Evolutionary conservation across 108 stramenopile species (phyloP).

Genomic region (Cyclotella sp.): DNA sequence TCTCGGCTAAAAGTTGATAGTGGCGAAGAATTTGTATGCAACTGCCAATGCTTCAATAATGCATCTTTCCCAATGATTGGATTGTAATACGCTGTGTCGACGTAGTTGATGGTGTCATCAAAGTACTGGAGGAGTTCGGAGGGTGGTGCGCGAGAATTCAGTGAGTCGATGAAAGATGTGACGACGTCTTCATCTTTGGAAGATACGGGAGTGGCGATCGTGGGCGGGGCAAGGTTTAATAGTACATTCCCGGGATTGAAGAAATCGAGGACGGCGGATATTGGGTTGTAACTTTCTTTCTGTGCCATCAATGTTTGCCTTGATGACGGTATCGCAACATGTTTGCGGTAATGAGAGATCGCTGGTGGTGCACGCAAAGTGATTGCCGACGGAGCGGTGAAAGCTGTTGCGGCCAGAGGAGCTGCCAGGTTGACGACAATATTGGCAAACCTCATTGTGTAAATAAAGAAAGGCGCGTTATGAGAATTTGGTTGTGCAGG

Average conservation of each 20-base stretch:
- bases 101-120: slow-evolving; percentile 24
- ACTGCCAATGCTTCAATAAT: slow-evolving; percentile 27
- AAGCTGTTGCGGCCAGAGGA: neutral
- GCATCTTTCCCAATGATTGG: slow-evolving; percentile 38
- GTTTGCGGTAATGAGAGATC: neutral
- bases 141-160: slow-evolving; percentile 30
- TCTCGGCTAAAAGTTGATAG: slow-evolving; percentile 28
- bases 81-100: slow-evolving; percentile 44
- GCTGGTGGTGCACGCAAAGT: neutral
- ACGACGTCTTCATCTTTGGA: slow-evolving; percentile 23
- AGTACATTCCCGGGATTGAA: slow-evolving; percentile 7
- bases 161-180: slow-evolving; percentile 29
- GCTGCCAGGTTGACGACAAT: neutral
- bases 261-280: slow-evolving; percentile 13
- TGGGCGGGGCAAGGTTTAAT: neutral
- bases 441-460: neutral
- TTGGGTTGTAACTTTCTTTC: slow-evolving; percentile 4
- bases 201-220: neutral
- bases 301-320: neutral
- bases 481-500: neutral
- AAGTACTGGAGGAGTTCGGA: slow-evolving; percentile 26
- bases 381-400: neutral
- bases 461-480: neutral
- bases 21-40: slow-evolving; percentile 33
- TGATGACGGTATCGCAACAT: neutral